A percentile compares a stretch with the other conserved stretches of the same genome.
Evolutionary conservation across 495 filamentous ascomycete genomes (phyloP).

Genomic region (Neurospora tetrasperma): DNA sequence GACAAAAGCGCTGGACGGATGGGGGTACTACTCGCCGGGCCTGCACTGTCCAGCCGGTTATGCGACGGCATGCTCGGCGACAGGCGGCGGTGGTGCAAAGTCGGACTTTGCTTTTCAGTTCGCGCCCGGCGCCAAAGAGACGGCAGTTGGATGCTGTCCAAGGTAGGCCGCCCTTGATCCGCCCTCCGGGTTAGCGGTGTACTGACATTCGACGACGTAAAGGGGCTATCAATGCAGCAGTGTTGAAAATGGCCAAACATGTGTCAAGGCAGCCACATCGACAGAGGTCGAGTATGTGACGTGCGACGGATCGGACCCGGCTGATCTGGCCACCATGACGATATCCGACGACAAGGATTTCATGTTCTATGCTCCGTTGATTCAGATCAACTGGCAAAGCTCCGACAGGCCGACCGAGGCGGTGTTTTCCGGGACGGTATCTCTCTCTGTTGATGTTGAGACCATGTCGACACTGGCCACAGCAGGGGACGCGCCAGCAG

Average conservation of each 20-base stretch:
- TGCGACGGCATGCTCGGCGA: conserved; percentile 26
- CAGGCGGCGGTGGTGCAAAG: conserved; percentile 15
- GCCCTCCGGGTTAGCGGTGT: not conserved
- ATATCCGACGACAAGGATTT: conserved; percentile 16
- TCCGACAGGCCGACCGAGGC: conserved; percentile 12
- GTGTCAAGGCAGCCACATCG: conserved; percentile 17
- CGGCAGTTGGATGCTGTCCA: conserved; percentile 28
- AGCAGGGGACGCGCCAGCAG: not conserved
- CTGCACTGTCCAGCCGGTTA: conserved; percentile 25
- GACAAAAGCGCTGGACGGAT: conserved; percentile 13
- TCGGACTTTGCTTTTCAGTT: conserved; percentile 25
- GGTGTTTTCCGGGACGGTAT: not conserved
- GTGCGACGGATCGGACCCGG: conserved; percentile 18
- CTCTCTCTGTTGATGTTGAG: not conserved
- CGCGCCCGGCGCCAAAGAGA: conserved; percentile 20
- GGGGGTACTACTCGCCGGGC: conserved; percentile 28
- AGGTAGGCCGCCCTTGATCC: conserved; percentile 12
- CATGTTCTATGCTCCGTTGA: conserved; percentile 24
- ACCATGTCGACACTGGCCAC: conserved; percentile 9
- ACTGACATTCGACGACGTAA: not conserved
- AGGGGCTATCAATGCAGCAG: conserved; percentile 27
- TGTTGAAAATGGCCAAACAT: conserved; percentile 23
- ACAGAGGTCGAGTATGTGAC: conserved; percentile 18
- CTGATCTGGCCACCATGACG: conserved; percentile 10
- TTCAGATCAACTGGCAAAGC: conserved; percentile 28